Conservation (phyloP, 208 protist genomes). For the Histomonas meleagridis region DNA sequence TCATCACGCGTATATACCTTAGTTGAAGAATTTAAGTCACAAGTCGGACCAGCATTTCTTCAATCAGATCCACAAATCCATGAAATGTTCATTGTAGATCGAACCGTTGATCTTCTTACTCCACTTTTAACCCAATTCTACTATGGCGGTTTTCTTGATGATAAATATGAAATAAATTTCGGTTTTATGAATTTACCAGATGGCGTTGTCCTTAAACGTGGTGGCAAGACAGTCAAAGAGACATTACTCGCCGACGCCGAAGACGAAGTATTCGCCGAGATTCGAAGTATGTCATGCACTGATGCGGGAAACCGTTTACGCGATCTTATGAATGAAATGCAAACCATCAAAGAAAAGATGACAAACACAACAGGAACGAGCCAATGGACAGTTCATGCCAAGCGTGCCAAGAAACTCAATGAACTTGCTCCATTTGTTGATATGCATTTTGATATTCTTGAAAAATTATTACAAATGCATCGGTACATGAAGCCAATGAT, state of each 20-base stretch:
- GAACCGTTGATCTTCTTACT: background rate
- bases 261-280: background rate
- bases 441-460: background rate
- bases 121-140: background rate
- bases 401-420: background rate
- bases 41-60: background rate
- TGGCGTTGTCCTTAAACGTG: background rate
- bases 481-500: background rate
- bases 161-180: background rate
- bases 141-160: constrained; percentile 3
- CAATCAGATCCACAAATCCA: background rate
- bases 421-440: background rate
- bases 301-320: background rate
- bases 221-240: too few relatives aligned
- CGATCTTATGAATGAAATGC: background rate
- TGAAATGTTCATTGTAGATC: constrained; percentile 3
- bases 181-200: background rate
- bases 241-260: background rate
- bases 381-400: background rate
- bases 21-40: background rate
- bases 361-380: background rate
- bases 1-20: background rate
- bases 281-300: background rate
- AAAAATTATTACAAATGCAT: background rate
- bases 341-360: background rate